Percentiles rank a stretch among this genome's conserved stretches.
Evolutionary conservation across 805 yeast genomes (phyloP).

Genomic region (Komagataella populi): DNA sequence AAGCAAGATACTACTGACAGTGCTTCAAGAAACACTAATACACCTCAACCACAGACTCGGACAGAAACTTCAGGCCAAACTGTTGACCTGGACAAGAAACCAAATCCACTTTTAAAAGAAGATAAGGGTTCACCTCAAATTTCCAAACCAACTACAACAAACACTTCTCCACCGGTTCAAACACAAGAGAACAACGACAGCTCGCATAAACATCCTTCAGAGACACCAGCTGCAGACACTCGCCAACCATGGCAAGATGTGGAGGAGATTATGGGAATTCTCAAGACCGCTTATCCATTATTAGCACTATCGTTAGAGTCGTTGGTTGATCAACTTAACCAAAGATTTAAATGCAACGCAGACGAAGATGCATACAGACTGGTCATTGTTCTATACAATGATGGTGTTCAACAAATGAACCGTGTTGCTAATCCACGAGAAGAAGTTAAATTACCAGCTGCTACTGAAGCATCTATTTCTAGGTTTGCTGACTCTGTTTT

Average conservation of each 20-base stretch:
- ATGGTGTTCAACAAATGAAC: conserved; percentile 83
- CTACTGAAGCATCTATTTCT: conserved; percentile 78
- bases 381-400: conserved; percentile 83
- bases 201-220: not conserved
- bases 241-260: conserved; percentile 91
- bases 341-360: conserved; percentile 82
- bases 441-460: conserved; percentile 79
- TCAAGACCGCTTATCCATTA: conserved; percentile 93
- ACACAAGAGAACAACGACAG: conserved; percentile 1
- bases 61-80: conserved; percentile 5
- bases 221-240: conserved; percentile 11
- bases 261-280: conserved; percentile 82
- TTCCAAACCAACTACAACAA: conserved; percentile 1
- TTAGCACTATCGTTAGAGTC: conserved; percentile 89
- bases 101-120: conserved; percentile 8
- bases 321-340: conserved; percentile 87
- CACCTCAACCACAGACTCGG: conserved; percentile 2
- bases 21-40: not conserved
- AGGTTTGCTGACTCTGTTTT: conserved; percentile 88
- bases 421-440: conserved; percentile 78
- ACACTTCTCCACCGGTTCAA: conserved; percentile 3
- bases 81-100: not conserved
- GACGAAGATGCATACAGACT: conserved; percentile 95
- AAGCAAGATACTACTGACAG: not conserved
- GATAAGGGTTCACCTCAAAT: conserved; percentile 1